Evolutionary conservation across 306 rosid species (phyloP).

Genomic region (Dicorynia guianensis): DNA sequence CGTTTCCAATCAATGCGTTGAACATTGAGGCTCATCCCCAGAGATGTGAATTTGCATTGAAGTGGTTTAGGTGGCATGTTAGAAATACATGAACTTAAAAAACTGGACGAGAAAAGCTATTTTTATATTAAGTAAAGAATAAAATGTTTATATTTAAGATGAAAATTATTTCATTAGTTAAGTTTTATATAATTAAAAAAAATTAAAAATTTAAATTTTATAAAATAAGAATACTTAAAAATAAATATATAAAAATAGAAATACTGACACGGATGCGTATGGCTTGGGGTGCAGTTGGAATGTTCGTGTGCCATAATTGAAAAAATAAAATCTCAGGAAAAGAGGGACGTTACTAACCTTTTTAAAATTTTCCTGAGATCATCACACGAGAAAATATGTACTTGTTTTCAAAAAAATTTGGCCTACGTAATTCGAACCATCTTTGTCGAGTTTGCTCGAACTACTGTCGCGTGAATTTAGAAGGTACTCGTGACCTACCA

Average conservation of each 20-base stretch:
- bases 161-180: too few species aligned
- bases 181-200: too few species aligned
- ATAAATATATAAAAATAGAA: too few species aligned
- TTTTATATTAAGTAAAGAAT: too few species aligned
- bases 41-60: conserved; percentile 13
- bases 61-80: conserved; percentile 31
- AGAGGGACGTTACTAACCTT: background rate
- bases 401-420: background rate
- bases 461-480: background rate
- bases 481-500: conserved; percentile 26
- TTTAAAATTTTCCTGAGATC: too few species aligned
- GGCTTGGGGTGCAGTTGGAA: background rate
- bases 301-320: conserved; percentile 17
- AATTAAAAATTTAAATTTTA: too few species aligned
- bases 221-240: too few species aligned
- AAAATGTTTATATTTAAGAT: too few species aligned
- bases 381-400: too few species aligned
- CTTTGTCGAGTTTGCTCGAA: conserved; percentile 22
- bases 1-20: background rate
- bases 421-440: background rate
- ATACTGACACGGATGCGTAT: background rate
- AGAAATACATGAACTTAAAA: too few species aligned
- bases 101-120: too few species aligned
- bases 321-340: background rate
- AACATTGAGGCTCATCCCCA: conserved; percentile 6